Base-by-base conservation (phyloP, 106 monocot species). In the Phalaenopsis equestris region DNA sequence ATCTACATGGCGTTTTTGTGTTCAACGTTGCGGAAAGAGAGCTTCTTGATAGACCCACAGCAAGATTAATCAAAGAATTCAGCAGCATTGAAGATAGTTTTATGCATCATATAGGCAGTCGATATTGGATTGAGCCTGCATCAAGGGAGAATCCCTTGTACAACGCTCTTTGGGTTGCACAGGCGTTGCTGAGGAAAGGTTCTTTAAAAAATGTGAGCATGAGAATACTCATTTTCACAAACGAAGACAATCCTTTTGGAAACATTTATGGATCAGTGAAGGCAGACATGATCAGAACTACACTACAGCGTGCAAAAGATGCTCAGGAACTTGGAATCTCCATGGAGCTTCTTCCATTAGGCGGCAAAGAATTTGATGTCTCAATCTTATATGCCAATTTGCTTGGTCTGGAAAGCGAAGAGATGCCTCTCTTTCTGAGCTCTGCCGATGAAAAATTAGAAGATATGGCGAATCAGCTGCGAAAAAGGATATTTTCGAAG, bases 141-240 rank as follows among this genome's bases (percentile, higher is more conserved):
- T 88, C 92, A 72, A 77, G 87, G 37, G 97, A 98, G 84, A 98
- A 98, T 86, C 86, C 97, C 52, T 78, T 98, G 56, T 92, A 92
- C 65, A 98, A 94, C 86, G 90, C 92, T 79, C 90, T 98, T 61
- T 98, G 97, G 97, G 97, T 92, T 78, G 94, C 94, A 65, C 94
- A 98, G 57, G 93, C 94, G 15, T 48, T 98, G 41, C 74, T 98
- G 57, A 89, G 97, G 6, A 98, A 94, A 79, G 94, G 97, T 58
- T 93, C 94, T 39, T 55, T 72, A 56, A 98, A 92, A 79, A 89
- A 85, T 57, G 83, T 80, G 10, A 85, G 68, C 47, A 98, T 94
- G 81, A 80, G 94, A 45, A 92, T 98, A 73, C 81, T 98, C 52
- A 72, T 98, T 73, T 91, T 98, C 77, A 94, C 98, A 11, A 98